These are phyloP conservation scores for Saposhnikovia divaricata DNA, from an alignment of 129 eudicot genomes.

Conservation along the genomic window DNA sequence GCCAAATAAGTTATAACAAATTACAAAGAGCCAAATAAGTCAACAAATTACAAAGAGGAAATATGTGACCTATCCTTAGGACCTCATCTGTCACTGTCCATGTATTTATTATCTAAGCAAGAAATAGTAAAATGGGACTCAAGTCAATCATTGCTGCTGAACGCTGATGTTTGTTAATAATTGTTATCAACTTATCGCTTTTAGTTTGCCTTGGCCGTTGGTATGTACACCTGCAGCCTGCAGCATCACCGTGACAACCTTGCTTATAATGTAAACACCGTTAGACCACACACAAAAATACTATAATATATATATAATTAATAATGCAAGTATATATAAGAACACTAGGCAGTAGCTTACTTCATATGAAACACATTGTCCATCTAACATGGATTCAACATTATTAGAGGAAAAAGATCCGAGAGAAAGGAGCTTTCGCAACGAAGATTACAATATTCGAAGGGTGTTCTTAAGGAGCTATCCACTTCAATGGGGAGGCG, in stretches of 20 bases:
- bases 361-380: background rate
- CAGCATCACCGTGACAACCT: background rate
- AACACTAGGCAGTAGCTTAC: background rate
- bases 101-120: no score
- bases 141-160: no score
- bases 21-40: no score
- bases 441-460: conserved; percentile 66
- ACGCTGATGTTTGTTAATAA: no score
- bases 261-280: background rate
- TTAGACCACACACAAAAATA: background rate
- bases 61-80: no score
- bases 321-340: conserved; percentile 6
- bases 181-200: background rate
- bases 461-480: conserved; percentile 71
- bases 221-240: background rate
- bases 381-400: background rate
- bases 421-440: conserved; percentile 60
- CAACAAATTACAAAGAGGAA: no score
- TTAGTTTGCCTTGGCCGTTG: background rate
- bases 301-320: background rate
- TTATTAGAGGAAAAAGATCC: conserved; percentile 30
- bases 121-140: no score
- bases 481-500: conserved; percentile 49
- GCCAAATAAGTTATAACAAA: no score
- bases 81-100: no score